Percentiles rank a stretch among this genome's conserved stretches.
Conservation (phyloP, 495 filamentous ascomycete species). For the Glutinoglossum americanum region DNA sequence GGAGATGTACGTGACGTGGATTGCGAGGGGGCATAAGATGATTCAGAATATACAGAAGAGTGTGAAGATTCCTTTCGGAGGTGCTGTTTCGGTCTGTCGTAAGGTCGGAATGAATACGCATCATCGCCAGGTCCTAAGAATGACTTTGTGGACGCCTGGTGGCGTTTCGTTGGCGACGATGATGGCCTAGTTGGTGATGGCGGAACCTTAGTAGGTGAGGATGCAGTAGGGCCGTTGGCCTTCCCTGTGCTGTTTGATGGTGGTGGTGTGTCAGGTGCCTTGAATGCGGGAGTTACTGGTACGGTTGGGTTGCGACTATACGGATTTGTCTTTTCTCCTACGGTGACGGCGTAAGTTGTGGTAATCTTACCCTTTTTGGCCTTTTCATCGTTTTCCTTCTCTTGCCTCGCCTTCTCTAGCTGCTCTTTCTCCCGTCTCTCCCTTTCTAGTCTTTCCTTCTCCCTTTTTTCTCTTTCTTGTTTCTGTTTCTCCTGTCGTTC, state of each 20-base stretch:
- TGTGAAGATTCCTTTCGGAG: conserved; percentile 25
- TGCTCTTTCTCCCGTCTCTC: conserved; percentile 15
- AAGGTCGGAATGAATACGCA: conserved; percentile 60
- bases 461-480: conserved; percentile 13
- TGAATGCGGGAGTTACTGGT: conserved; percentile 1
- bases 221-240: background rate
- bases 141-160: conserved; percentile 38
- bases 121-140: conserved; percentile 42
- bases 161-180: conserved; percentile 32
- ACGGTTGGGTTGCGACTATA: background rate
- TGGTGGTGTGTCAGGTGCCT: conserved; percentile 7
- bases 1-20: conserved; percentile 73
- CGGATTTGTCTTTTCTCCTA: background rate
- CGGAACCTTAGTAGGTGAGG: conserved; percentile 5
- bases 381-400: conserved; percentile 24
- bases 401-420: conserved; percentile 26
- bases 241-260: conserved; percentile 7
- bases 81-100: conserved; percentile 46
- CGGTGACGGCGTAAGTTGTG: background rate
- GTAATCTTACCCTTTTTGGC: conserved; percentile 17
- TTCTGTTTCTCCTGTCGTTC: conserved; percentile 15
- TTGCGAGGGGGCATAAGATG: conserved; percentile 60
- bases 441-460: conserved; percentile 15
- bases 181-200: conserved; percentile 13
- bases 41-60: conserved; percentile 57